These are phyloP conservation scores for Trichophyton simii DNA, from an alignment of 2,329 filamentous ascomycete genomes.

Conservation along the genomic window DNA sequence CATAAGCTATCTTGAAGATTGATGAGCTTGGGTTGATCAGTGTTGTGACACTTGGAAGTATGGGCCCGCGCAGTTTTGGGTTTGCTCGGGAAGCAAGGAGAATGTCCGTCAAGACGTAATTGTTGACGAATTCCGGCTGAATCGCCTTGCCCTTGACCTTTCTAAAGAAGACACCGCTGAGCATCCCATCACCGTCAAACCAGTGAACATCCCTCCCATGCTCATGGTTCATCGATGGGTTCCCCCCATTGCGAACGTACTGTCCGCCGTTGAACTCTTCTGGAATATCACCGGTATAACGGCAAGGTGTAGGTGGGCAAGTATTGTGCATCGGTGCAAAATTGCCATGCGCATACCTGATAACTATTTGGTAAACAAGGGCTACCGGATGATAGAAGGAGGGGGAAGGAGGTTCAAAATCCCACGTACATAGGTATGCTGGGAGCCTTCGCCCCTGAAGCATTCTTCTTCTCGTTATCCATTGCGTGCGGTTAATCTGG, in stretches of 20 bases:
- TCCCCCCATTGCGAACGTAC: slow-evolving; percentile 61
- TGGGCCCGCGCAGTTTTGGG: slow-evolving; percentile 39
- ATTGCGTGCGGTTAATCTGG: no score
- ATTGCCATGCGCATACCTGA: slow-evolving; percentile 52
- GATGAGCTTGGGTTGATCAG: slow-evolving; percentile 49
- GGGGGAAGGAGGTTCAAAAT: no score
- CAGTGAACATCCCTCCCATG: slow-evolving; percentile 53
- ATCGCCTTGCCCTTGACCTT: slow-evolving; percentile 32
- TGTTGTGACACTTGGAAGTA: slow-evolving; percentile 56
- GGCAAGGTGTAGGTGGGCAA: slow-evolving; percentile 44
- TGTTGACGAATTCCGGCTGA: slow-evolving; percentile 54
- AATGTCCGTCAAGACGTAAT: slow-evolving; percentile 56
- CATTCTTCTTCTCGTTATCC: no score
- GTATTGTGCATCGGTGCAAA: slow-evolving; percentile 53
- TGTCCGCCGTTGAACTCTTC: slow-evolving; percentile 54
- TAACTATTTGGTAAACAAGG: no score
- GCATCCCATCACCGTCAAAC: slow-evolving; percentile 67
- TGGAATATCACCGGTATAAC: slow-evolving; percentile 48
- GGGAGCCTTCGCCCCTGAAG: no score
- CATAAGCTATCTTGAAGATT: slow-evolving; percentile 38
- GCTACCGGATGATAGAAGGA: no score
- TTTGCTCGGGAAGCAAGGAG: slow-evolving; percentile 44
- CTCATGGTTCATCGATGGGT: slow-evolving; percentile 49
- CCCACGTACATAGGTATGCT: no score
- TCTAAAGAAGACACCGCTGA: slow-evolving; percentile 52